Evolutionary conservation across 129 eudicot genomes (phyloP), one percentile per base, ranked within the genome.

Genomic region (Erigeron canadensis): DNA sequence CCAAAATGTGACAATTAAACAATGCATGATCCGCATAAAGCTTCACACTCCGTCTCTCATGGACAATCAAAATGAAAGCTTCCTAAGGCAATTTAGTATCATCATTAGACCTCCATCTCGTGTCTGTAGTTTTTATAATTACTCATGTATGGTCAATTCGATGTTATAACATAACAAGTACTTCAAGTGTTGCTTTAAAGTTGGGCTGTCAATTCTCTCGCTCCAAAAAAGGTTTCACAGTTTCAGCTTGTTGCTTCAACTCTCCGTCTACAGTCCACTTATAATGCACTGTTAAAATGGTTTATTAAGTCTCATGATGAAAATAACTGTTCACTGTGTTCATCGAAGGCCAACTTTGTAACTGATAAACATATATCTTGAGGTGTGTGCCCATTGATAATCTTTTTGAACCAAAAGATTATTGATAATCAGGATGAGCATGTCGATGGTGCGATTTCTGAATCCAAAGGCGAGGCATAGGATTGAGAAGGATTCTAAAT

Each of bases 371-470:
- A 84, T 17, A 91, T 90, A 17, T 87, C 87, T 15, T 84, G 84
- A 74, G 83, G 44, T 84, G 96, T 23, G 96, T 90, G 53, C 93
- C 96, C 0, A 76, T 84, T 0, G 96, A 89, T 73, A 85, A 80
- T 22, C 74, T 89, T 0, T 86, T 84, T 88, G 1, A 79, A 81
- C 22, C 81, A 73, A 28, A 86, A 84, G 50, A 89, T 89, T 93
- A 65, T 73, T 2, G 93, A 79, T 53, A 86, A 82, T 54, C 69
- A 79, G 22, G 83, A 75, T 7, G 84, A 84, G 58, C 79, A 86
- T 11, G 96, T 85, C 0, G 91, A 90, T n/a, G 84, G 77, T 28
- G 87, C 85, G 77, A 54, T 87, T 87, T 72, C 54, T 80, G 73
- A 87, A 81, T 57, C 76, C 72, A 8, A 81, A 81, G 73, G 75